These are phyloP conservation scores for Artemisia annua DNA, from an alignment of 129 eudicot genomes.

Conservation along the genomic window DNA sequence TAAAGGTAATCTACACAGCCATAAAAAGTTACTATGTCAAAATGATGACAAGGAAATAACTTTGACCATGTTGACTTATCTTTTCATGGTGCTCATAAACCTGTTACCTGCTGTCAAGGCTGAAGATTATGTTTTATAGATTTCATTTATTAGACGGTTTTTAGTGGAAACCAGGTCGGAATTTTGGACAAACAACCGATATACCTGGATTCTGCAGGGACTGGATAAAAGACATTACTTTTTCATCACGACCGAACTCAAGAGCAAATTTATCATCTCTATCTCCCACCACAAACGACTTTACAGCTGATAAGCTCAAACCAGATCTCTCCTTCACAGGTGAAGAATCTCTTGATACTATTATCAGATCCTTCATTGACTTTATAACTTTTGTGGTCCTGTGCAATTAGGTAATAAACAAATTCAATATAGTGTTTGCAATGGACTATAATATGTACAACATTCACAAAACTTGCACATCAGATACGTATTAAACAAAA, in stretches of 20 bases:
- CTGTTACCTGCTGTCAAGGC: no score
- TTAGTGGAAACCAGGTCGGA: neutral
- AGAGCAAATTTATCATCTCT: constrained; percentile 63
- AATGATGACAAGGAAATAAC: neutral
- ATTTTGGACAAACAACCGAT: constrained; percentile 7
- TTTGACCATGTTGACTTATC: neutral
- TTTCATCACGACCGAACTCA: constrained; percentile 67
- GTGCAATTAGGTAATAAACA: neutral
- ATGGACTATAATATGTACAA: constrained; percentile 5
- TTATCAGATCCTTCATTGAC: constrained; percentile 75
- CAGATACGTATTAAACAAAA: neutral
- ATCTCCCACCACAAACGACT: constrained; percentile 79
- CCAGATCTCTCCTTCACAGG: constrained; percentile 82
- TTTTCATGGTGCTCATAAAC: neutral
- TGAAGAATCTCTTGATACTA: constrained; percentile 66
- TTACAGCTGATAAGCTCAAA: constrained; percentile 77
- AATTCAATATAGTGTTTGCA: neutral
- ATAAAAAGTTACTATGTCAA: constrained; percentile 1
- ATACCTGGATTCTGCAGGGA: constrained; percentile 69
- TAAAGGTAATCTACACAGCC: neutral
- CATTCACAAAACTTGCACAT: constrained; percentile 3
- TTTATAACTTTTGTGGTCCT: constrained; percentile 61
- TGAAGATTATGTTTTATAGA: no score
- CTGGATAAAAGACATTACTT: constrained; percentile 58
- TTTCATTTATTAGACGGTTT: no score